A percentile compares a stretch with the other conserved stretches of the same genome.
Conservation (phyloP, 2,329 filamentous ascomycete genomes). For the Boeremia lycopersici region DNA sequence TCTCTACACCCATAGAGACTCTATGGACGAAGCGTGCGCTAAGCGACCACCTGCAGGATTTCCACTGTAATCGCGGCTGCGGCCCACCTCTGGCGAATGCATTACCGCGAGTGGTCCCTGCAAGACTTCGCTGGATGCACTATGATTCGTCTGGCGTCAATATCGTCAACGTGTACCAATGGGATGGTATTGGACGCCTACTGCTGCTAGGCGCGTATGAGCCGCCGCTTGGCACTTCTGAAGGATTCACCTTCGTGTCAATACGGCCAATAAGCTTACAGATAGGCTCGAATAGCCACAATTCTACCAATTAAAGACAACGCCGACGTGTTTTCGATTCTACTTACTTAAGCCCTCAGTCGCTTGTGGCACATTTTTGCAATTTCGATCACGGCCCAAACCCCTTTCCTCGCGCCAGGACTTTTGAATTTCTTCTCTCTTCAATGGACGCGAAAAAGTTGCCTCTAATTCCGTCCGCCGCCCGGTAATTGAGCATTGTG, state of each 20-base stretch:
- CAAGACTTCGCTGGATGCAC: background rate
- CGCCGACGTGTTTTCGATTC: too few relatives aligned
- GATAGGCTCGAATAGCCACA: too few relatives aligned
- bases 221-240: too few relatives aligned
- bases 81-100: background rate
- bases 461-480: background rate
- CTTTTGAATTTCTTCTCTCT: background rate
- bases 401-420: background rate
- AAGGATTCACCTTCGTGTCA: too few relatives aligned
- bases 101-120: background rate
- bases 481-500: background rate
- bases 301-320: too few relatives aligned
- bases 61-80: background rate
- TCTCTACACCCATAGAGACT: too few relatives aligned
- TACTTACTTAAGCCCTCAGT: background rate
- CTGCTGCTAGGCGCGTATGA: too few relatives aligned
- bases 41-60: background rate
- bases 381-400: background rate
- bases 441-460: background rate
- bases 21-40: too few relatives aligned
- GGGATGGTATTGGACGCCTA: background rate
- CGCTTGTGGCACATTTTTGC: background rate
- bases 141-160: background rate
- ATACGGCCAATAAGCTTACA: too few relatives aligned
- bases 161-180: background rate